These are phyloP conservation scores for Ceratobasidium sp. DNA, from an alignment of 1,284 basidiomycete genomes.

Conservation along the genomic window DNA sequence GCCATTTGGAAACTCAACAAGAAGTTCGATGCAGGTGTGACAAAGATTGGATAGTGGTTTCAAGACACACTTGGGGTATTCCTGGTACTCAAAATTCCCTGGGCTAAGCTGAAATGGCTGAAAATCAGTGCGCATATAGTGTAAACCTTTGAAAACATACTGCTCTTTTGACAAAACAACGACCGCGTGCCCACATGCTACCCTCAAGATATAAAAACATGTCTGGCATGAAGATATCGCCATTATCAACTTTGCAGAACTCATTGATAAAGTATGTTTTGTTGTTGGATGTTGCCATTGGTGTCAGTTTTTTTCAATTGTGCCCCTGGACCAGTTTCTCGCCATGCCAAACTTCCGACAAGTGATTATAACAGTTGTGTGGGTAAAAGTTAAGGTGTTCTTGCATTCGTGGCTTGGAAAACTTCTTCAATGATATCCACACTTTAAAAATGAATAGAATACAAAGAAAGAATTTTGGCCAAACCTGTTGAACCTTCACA, in stretches of 20 bases:
- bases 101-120: not conserved
- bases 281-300: slow-evolving; percentile 5
- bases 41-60: not conserved
- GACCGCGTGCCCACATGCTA: slow-evolving; percentile 16
- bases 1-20: not conserved
- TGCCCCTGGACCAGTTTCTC: slow-evolving; percentile 13
- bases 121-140: not conserved
- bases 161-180: too few species aligned
- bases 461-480: too few species aligned
- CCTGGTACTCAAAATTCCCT: too few species aligned
- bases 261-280: slow-evolving; percentile 1
- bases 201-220: slow-evolving; percentile 14
- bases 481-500: slow-evolving; percentile 26
- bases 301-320: slow-evolving; percentile 5
- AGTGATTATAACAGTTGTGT: not conserved
- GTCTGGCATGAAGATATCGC: slow-evolving; percentile 10
- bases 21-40: not conserved
- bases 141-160: too few species aligned
- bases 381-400: slow-evolving; percentile 21
- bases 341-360: slow-evolving; percentile 19
- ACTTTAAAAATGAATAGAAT: too few species aligned
- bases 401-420: slow-evolving; percentile 1
- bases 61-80: too few species aligned
- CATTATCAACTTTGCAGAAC: not conserved
- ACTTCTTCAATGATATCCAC: too few species aligned